Percentiles rank a stretch among this genome's conserved stretches.
These are phyloP conservation scores for Papilionanthe hybrid DNA, from an alignment of 116 monocot species.

Conservation along the genomic window DNA sequence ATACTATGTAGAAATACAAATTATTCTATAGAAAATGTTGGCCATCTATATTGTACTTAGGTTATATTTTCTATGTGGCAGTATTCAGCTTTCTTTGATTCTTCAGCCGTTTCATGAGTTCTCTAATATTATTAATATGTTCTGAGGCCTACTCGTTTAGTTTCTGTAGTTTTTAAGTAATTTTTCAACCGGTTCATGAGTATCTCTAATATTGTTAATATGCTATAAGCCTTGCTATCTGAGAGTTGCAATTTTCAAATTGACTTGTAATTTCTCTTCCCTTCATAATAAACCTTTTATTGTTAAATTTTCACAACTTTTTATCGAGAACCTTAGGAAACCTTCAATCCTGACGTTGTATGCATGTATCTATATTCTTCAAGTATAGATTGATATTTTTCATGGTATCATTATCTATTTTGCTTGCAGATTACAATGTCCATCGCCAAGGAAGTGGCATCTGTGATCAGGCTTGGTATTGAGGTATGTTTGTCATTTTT, in stretches of 20 bases:
- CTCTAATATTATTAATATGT: not conserved
- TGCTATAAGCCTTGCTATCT: not conserved
- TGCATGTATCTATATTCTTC: not conserved
- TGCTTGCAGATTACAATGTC: constrained; percentile 82
- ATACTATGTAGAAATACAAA: not conserved
- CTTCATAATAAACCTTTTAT: not conserved
- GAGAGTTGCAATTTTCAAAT: not conserved
- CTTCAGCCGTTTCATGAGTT: not conserved
- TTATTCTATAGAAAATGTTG: not conserved
- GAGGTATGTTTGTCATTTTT: constrained; percentile 48
- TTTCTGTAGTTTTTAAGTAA: not conserved
- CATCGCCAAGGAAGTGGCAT: constrained; percentile 93
- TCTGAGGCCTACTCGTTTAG: no score
- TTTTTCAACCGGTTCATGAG: not conserved
- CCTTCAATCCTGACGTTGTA: not conserved
- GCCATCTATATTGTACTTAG: not conserved
- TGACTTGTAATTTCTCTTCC: not conserved
- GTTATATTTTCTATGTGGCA: not conserved
- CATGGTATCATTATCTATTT: not conserved
- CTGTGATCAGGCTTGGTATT: constrained; percentile 81
- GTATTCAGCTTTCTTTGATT: not conserved
- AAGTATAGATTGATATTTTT: not conserved
- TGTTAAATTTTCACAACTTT: not conserved
- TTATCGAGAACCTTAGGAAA: not conserved
- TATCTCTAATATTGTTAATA: not conserved